Conservation (phyloP, 805 yeast species). For the Wickerhamiella sergipiensis region DNA sequence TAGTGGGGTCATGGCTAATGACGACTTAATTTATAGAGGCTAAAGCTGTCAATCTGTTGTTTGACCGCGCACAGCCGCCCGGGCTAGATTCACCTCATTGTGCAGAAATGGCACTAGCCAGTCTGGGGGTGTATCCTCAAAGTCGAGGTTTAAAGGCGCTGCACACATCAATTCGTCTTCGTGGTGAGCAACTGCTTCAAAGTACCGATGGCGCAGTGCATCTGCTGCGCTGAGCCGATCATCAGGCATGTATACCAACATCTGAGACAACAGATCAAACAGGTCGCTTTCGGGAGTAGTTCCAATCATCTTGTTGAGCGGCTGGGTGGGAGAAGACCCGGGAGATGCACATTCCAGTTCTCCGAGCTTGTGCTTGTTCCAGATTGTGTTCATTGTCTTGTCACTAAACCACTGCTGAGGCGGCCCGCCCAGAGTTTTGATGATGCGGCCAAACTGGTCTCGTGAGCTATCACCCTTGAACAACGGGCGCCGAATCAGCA, state of each 20-base stretch:
- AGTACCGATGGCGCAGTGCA: conserved; percentile 44
- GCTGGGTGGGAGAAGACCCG: not conserved
- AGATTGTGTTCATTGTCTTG: not conserved
- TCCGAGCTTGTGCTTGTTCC: not conserved
- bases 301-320: not conserved
- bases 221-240: conserved; percentile 41
- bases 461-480: conserved; percentile 63
- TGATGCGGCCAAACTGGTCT: conserved; percentile 58
- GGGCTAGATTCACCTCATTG: conserved; percentile 1
- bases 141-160: conserved; percentile 48
- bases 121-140: conserved; percentile 32
- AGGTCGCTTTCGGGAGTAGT: not conserved
- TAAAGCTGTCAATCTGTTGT: not conserved
- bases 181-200: conserved; percentile 38
- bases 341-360: not conserved
- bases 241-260: conserved; percentile 54
- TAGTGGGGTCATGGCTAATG: too few relatives aligned
- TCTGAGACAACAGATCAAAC: conserved; percentile 33
- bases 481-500: conserved; percentile 66
- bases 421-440: conserved; percentile 63
- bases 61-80: conserved; percentile 1
- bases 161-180: conserved; percentile 43
- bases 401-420: conserved; percentile 16
- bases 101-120: conserved; percentile 1
- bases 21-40: too few relatives aligned